Conservation (phyloP, 2,329 filamentous ascomycete genomes). For the Esteya vermicola region DNA sequence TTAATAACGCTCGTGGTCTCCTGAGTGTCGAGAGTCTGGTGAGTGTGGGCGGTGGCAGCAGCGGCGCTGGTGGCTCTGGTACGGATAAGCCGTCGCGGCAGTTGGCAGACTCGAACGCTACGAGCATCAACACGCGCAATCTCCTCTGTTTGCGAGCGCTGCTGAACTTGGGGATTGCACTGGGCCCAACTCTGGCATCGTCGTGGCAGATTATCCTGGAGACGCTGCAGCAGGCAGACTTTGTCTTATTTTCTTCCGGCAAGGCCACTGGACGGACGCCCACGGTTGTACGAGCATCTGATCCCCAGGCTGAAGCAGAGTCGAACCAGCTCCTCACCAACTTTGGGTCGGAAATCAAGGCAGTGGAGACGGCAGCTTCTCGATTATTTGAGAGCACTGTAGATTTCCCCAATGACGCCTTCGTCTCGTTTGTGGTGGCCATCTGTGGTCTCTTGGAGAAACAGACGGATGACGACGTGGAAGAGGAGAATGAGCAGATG, state of each 20-base stretch:
- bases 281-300: constrained; percentile 29
- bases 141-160: constrained; percentile 79
- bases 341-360: constrained; percentile 67
- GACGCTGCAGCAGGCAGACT: constrained; percentile 82
- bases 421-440: constrained; percentile 61
- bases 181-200: constrained; percentile 71
- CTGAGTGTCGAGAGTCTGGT: constrained; percentile 60
- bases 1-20: constrained; percentile 57
- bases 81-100: constrained; percentile 44
- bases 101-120: constrained; percentile 37
- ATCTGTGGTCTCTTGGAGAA: constrained; percentile 55
- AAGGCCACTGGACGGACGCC: constrained; percentile 38
- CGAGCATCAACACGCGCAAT: constrained; percentile 71
- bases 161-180: constrained; percentile 86
- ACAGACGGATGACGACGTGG: too few species aligned
- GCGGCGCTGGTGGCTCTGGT: too few species aligned
- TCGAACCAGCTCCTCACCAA: constrained; percentile 41
- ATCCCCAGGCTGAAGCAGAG: constrained; percentile 36
- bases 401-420: constrained; percentile 75
- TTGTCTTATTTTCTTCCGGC: constrained; percentile 58
- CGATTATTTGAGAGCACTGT: constrained; percentile 83
- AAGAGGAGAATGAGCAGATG: too few species aligned
- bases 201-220: constrained; percentile 89
- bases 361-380: constrained; percentile 76
- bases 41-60: too few species aligned